Evolutionary conservation across 495 filamentous ascomycete genomes (phyloP).

Genomic region (Aspergillus coremiiformis): DNA sequence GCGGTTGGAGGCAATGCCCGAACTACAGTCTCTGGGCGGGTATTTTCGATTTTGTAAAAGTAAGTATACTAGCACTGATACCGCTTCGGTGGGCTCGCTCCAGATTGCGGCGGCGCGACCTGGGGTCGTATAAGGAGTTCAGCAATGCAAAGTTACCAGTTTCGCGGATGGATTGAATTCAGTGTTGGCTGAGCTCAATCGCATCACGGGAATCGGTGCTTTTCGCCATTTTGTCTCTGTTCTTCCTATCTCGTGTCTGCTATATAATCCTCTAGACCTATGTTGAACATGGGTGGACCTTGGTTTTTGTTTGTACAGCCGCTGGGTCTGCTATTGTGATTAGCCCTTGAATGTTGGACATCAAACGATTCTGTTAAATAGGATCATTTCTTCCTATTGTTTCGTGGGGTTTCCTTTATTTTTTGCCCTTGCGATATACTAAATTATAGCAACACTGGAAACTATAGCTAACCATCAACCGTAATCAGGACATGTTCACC

Average conservation of each 20-base stretch:
- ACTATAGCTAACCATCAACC: slow-evolving; percentile 4
- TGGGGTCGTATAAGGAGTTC: slow-evolving; percentile 18
- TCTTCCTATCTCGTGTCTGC: slow-evolving; percentile 4
- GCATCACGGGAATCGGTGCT: slow-evolving; percentile 1
- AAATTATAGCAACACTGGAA: background rate
- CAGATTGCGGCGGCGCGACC: slow-evolving; percentile 13
- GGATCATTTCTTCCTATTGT: background rate
- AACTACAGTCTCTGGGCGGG: slow-evolving; percentile 91
- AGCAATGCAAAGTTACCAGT: slow-evolving; percentile 22
- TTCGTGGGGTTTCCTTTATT: background rate
- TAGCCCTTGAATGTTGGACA: slow-evolving; percentile 2
- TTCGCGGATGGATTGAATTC: slow-evolving; percentile 33
- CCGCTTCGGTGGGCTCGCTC: slow-evolving; percentile 26
- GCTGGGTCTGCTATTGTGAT: slow-evolving; percentile 6
- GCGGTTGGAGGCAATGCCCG: slow-evolving; percentile 92
- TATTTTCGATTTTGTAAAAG: slow-evolving; percentile 75
- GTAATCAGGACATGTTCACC: slow-evolving; percentile 66
- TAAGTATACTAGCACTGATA: slow-evolving; percentile 45
- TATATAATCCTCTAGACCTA: slow-evolving; percentile 2
- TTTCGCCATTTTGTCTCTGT: slow-evolving; percentile 1
- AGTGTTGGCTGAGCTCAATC: slow-evolving; percentile 21
- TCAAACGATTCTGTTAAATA: slow-evolving; percentile 8
- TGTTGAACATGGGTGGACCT: slow-evolving; percentile 10
- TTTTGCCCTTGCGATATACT: background rate
- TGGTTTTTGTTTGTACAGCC: slow-evolving; percentile 2